Evolutionary conservation across 371 early-diverging fungal genomes (phyloP), one percentile per base, ranked within the genome.

Genomic region (Mortierella sp.): DNA sequence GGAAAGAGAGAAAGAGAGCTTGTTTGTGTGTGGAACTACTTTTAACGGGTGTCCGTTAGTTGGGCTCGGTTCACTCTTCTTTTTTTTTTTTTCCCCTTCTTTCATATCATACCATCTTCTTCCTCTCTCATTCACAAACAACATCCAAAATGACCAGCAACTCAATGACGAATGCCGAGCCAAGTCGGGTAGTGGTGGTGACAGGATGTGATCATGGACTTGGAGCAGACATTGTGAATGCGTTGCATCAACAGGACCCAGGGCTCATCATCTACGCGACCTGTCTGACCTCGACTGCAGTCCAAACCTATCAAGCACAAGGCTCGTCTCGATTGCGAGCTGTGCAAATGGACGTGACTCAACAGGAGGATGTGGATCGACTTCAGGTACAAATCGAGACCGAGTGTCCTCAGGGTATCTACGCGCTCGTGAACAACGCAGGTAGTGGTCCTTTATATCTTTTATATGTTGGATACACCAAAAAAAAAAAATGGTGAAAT

Each of bases 361-460:
- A 61, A 11, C 50, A 50, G 47, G 46, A 45, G 19, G 61, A 61
- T 12, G 29, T 61, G 19, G 28, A 50, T 14, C 46, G 50, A 9
- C 50, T 48, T 19, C 61, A 47, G 18, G 61, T 28, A n/a, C 50
- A 25, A n/a, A 61, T 61, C 26, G 61, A 61, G 26, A 18, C n/a
- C 23, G 60, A 45, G 18, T 44, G 79, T 29, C 79, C 79, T 14
- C 79, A 79, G 50, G 79, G 79, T n/a, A 63, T 79, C 56, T 79
- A 72, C 52, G 72, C 73, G 65, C 60, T 79, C 62, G 45, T 79
- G 25, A 79, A 79, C 64, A 79, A 79, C 26, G 79, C 79, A 16
- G 79, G 79, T 76, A 75, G n/a, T n/a, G n/a, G n/a, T n/a, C n/a
- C n/a, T 46, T 46, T 46, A n/a, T n/a, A n/a, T n/a, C n/a, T n/a